Evolutionary conservation across 768 basidiomycete genomes (phyloP), one percentile per base, ranked within the genome.

Genomic region (Rhizopogon vesiculosus): DNA sequence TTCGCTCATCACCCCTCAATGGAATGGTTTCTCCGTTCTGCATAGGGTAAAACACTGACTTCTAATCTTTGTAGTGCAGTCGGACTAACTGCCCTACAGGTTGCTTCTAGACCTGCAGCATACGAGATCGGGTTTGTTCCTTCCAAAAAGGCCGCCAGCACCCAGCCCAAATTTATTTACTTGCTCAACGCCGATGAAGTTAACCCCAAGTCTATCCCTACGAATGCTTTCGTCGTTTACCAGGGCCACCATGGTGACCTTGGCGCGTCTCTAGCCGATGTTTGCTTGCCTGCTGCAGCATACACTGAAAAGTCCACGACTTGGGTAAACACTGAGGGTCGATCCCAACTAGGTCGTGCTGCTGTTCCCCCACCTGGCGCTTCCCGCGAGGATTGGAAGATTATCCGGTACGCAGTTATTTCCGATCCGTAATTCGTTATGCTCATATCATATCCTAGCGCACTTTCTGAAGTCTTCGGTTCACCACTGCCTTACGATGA

Each of bases 181-280:
- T 86, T 99, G 50, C 82, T 99, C 56, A 95, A 95, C 69, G 94
- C 97, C 7, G 97, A 99, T 65, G 95, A 98, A 65, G 72, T 98
- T 53, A 85, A 94, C 68, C 89, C 93, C 41, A 81, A 84, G 49
- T 83, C 88, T 3, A 95, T 99, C 56, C 95, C 97, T 31, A 76
- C 82, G 55, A 83, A 93, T 63, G 93, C 96, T 3, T 98, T 98
- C 65, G 95, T 98, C 45, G 96, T 99, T 13, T 99, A 99, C 71
- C 97, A 98, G 66, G 97, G 97, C 38, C 95, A 98, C 70, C 97
- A 99, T 67, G 97, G 97, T 63, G 97, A 99, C 69, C 77, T 92
- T 53, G 96, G 97, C 38, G 97, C 97, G 3, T 91, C 93, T 64
- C 85, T 94, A 22, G 97, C 97, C n/a, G 97, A 99, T 66, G 93